Conservation (phyloP, 768 basidiomycete species). For the Polyporus arcularius region DNA sequence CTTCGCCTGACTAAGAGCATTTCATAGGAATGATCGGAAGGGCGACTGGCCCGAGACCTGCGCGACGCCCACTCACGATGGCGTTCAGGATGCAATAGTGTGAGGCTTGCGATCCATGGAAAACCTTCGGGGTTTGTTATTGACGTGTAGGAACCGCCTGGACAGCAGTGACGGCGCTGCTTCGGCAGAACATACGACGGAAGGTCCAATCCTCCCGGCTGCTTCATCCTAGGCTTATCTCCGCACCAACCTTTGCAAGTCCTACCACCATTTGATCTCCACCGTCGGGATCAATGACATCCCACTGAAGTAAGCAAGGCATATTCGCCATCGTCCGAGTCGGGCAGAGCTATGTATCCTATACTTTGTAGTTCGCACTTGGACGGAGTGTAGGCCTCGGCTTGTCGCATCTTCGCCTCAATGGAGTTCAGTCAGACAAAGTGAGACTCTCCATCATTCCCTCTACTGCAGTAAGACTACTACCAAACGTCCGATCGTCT, state of each 20-base stretch:
- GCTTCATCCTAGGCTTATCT: neutral
- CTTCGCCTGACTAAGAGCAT: no score
- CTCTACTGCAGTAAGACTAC: slow-evolving; percentile 10
- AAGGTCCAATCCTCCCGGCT: neutral
- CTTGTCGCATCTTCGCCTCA: neutral
- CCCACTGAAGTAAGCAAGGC: neutral
- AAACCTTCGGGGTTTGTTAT: no score
- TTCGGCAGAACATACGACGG: no score
- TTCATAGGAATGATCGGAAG: no score
- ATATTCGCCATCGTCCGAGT: neutral
- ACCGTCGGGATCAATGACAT: neutral
- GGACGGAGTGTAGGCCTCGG: neutral
- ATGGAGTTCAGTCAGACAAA: slow-evolving; percentile 2
- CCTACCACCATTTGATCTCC: slow-evolving; percentile 56
- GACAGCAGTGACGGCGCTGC: no score
- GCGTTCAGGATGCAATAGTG: no score
- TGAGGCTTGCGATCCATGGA: no score
- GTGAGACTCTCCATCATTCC: slow-evolving; percentile 15
- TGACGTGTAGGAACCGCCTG: no score
- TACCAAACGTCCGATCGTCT: slow-evolving; percentile 5
- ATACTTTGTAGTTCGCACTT: neutral
- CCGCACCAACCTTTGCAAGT: slow-evolving; percentile 28
- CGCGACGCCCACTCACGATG: no score
- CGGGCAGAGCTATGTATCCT: neutral
- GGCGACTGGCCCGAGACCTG: no score